Evolutionary conservation across 1,139 yeast genomes (phyloP).

Genomic region (Blastobotrys malaysiensis): DNA sequence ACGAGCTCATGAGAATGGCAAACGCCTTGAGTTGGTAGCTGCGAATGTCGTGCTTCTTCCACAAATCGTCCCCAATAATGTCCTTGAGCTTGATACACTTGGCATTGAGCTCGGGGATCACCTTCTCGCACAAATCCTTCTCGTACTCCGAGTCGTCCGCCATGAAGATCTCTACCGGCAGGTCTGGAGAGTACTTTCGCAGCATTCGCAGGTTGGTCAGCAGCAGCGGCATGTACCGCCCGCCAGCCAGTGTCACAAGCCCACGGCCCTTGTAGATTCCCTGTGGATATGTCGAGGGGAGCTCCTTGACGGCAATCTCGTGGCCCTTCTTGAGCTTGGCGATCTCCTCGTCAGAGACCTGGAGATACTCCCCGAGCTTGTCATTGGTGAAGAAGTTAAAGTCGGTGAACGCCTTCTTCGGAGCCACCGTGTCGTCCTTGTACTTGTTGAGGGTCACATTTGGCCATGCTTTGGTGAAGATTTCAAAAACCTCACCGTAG

Average conservation of each 20-base stretch:
- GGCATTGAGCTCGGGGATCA: constrained; percentile 64
- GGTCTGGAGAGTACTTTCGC: constrained; percentile 54
- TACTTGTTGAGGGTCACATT: constrained; percentile 17
- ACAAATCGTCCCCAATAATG: constrained; percentile 45
- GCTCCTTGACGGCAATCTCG: constrained; percentile 41
- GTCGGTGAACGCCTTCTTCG: constrained; percentile 20
- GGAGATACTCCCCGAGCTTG: constrained; percentile 49
- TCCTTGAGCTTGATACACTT: constrained; percentile 60
- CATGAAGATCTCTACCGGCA: constrained; percentile 75
- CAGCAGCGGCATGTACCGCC: constrained; percentile 68
- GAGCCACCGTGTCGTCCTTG: constrained; percentile 21
- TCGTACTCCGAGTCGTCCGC: constrained; percentile 73
- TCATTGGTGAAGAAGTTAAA: constrained; percentile 32
- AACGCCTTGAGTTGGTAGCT: constrained; percentile 79
- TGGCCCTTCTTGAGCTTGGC: constrained; percentile 50
- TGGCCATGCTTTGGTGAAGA: constrained; percentile 9
- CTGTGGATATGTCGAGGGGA: constrained; percentile 40
- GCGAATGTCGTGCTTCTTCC: constrained; percentile 46
- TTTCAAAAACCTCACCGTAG: constrained; percentile 8
- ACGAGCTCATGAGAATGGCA: constrained; percentile 68
- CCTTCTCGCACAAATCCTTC: constrained; percentile 53
- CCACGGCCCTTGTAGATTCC: constrained; percentile 52
- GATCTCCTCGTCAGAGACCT: constrained; percentile 45
- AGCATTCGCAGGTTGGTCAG: constrained; percentile 60
- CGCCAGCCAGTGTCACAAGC: constrained; percentile 79